A percentile compares a stretch with the other conserved stretches of the same genome.
These are phyloP conservation scores for Ambrosiella cleistominuta DNA, from an alignment of 2,329 filamentous ascomycete genomes.

Conservation along the genomic window DNA sequence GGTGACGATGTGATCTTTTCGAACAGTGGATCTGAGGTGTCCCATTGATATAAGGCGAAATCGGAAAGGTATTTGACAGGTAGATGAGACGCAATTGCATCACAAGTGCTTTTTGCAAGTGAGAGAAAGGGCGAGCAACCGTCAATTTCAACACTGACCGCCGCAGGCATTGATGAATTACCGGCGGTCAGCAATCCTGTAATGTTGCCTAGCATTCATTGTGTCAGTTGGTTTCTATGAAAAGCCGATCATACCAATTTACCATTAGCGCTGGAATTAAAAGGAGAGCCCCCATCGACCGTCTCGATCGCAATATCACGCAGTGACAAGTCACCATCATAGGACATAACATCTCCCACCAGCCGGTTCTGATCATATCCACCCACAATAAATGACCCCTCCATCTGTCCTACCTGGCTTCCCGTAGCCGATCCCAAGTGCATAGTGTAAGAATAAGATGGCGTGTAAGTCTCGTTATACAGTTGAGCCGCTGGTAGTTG, in stretches of 20 bases:
- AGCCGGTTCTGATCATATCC: not conserved
- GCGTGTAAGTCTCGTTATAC: not conserved
- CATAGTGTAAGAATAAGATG: not conserved
- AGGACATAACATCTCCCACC: not conserved
- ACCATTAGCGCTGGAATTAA: not conserved
- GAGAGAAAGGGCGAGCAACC: not conserved
- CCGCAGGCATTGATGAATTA: not conserved
- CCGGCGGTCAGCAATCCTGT: not conserved
- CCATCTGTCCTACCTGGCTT: not conserved
- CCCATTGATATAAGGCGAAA: not conserved
- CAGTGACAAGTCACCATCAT: not conserved
- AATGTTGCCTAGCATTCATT: not conserved
- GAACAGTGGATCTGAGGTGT: not conserved
- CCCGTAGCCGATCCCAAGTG: not conserved
- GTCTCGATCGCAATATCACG: not conserved
- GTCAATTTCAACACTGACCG: not conserved
- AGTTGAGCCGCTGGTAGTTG: not conserved
- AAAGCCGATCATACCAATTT: not conserved
- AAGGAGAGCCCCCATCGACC: not conserved
- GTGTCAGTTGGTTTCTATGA: not conserved
- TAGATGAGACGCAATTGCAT: not conserved
- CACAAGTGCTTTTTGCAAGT: not conserved
- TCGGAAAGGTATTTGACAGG: not conserved
- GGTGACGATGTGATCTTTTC: not conserved
- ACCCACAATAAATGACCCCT: not conserved